Percentiles rank a stretch among this genome's conserved stretches.
These are phyloP conservation scores for Phoenix roebelenii DNA, from an alignment of 176 grass and related monocot species.

Conservation along the genomic window DNA sequence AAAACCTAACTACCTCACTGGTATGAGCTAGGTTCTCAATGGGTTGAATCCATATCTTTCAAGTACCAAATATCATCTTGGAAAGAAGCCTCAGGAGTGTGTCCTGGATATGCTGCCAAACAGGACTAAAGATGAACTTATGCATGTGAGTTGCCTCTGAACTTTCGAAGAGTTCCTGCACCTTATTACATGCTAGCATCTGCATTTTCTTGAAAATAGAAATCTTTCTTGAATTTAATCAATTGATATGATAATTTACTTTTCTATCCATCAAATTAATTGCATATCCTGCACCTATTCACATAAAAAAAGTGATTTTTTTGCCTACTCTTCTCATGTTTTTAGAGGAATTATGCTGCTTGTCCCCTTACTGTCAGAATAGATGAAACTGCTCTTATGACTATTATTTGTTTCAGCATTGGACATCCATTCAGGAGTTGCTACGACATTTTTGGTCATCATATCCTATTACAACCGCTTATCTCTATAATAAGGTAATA, in stretches of 20 bases:
- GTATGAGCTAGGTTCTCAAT: constrained; percentile 96
- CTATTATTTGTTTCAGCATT: constrained; percentile 57
- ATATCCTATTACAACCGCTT: constrained; percentile 62
- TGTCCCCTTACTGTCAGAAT: too few species aligned
- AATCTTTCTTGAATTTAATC: too few species aligned
- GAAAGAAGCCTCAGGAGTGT: constrained; percentile 92
- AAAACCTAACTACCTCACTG: constrained; percentile 91
- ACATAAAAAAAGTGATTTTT: too few species aligned
- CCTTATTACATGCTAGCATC: too few species aligned
- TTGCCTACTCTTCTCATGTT: too few species aligned
- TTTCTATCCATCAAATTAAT: too few species aligned
- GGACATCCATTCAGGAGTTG: constrained; percentile 85
- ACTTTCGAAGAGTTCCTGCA: too few species aligned
- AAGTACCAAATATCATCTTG: constrained; percentile 69
- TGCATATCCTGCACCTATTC: too few species aligned
- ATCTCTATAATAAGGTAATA: constrained; percentile 88
- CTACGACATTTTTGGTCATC: constrained; percentile 93
- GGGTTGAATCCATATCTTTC: constrained; percentile 87
- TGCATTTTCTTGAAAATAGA: too few species aligned
- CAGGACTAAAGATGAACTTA: constrained; percentile 67
- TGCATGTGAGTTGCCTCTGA: constrained; percentile 59
- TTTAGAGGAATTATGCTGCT: too few species aligned
- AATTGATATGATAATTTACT: too few species aligned
- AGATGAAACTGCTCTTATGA: too few species aligned
- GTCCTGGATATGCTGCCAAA: constrained; percentile 66